Evolutionary conservation across 164 flowering plant genomes (phyloP).

Genomic region (Buxus sempervirens): DNA sequence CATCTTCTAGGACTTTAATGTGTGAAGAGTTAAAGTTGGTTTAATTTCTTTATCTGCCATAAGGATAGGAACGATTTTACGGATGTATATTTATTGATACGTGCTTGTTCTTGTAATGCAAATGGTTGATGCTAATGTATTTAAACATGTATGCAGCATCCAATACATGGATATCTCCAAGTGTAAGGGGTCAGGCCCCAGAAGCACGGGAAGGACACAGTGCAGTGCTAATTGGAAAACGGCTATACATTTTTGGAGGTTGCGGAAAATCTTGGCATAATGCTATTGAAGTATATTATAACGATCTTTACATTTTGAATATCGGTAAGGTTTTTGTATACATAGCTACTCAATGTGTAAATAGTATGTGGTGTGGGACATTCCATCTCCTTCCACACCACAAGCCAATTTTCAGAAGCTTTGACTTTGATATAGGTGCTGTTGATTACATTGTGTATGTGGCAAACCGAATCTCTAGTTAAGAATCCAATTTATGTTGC

Average conservation of each 20-base stretch:
- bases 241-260: conserved; percentile 92
- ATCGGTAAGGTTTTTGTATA: conserved; percentile 50
- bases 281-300: conserved; percentile 68
- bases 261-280: conserved; percentile 67
- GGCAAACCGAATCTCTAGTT: not conserved
- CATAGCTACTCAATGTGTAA: not conserved
- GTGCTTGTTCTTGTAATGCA: not conserved
- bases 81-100: not conserved
- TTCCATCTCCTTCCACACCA: not conserved
- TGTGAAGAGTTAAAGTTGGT: not conserved
- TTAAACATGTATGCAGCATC: conserved; percentile 40
- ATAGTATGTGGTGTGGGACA: not conserved
- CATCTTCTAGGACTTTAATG: not conserved
- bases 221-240: conserved; percentile 79
- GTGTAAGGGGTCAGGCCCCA: conserved; percentile 77
- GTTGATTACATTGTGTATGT: not conserved
- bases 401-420: not conserved
- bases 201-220: conserved; percentile 93
- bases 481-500: not conserved
- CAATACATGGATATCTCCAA: conserved; percentile 82
- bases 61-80: not conserved
- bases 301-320: conserved; percentile 79
- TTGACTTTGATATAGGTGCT: not conserved
- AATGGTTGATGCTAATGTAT: conserved; percentile 5
- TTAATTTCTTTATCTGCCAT: not conserved